Evolutionary conservation across 306 rosid species (phyloP), one percentile per base, ranked within the genome.

Genomic region (Begonia masoniana): DNA sequence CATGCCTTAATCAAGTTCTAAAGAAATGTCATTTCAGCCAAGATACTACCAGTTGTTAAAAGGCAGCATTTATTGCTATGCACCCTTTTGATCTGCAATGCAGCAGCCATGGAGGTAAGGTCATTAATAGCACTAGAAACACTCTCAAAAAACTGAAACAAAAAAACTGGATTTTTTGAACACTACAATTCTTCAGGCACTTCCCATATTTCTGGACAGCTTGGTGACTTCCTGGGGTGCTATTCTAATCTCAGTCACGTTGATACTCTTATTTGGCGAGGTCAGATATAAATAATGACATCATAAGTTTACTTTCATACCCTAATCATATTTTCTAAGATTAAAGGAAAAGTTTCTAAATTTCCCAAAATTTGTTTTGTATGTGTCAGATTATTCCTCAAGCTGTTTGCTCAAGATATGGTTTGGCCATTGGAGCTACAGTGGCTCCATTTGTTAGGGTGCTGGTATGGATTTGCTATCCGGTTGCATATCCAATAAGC

Each of bases 241-340:
- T 31, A 52, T 85, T 41, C 61, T 85, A 26, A 66, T 81, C 17
- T 85, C 91, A 2, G 95, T 81, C 43, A 85, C 91, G 23, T 65
- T 85, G 57, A 74, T 85, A 72, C 86, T 85, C 58, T 66, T 85
- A 24, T 78, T 82, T 49, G 87, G 91, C n/a, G 95, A 85, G 91
- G 91, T 85, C 24, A 65, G 82, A 23, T 62, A 31, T 57, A 7
- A 41, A 13, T 73, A 42, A 36, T 53, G 45, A 7, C 39, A 1
- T 31, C 39, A 31, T 31, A 31, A 31, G 8, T 31, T 9, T 31
- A 31, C 39, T 31, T 31, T 31, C 39, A 31, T 31, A 31, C 9
- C 8, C 39, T 31, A 31, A 31, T 31, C 39, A 31, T 31, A 31
- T 31, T 7, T 31, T 5, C 39, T 31, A 31, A 31, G 12, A 11